Percentiles rank a stretch among this genome's conserved stretches.
phyloP scores from a whole-genome alignment of 352 stramenopile genomes.

The Globisporangium canariense region DNA sequence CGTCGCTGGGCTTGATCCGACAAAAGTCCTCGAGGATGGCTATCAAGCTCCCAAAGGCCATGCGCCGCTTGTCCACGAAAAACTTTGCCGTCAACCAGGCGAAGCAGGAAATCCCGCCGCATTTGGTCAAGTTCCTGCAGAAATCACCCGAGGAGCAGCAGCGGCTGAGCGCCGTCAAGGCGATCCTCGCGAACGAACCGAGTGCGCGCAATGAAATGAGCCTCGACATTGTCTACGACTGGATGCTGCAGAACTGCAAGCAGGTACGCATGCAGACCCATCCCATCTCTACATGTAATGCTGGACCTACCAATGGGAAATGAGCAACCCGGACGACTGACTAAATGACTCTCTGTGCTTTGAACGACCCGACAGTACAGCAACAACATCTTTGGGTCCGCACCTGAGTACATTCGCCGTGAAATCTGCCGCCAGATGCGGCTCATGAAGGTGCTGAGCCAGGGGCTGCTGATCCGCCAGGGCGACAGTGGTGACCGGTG shows the following conservation, averaged over 20 bases:
- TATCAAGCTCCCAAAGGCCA: constrained; percentile 2
- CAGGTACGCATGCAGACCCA: constrained; percentile 16
- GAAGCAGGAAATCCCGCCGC: constrained; percentile 35
- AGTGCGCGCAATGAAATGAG: constrained; percentile 56
- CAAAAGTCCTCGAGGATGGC: constrained; percentile 20
- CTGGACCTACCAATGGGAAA: not conserved
- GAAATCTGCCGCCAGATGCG: constrained; percentile 79
- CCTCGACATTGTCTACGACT: constrained; percentile 68
- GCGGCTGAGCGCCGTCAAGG: constrained; percentile 47
- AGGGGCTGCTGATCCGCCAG: constrained; percentile 62
- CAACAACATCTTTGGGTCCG: constrained; percentile 78
- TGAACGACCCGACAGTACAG: constrained; percentile 34
- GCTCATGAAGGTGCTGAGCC: constrained; percentile 52
- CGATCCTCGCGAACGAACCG: constrained; percentile 48
- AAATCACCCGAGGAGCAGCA: constrained; percentile 52
- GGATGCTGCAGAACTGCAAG: constrained; percentile 81
- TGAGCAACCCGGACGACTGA: not conserved
- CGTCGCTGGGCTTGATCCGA: constrained; percentile 10
- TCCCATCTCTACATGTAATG: too few relatives aligned
- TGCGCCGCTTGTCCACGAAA: not conserved
- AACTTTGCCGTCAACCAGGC: not conserved
- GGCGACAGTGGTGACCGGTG: constrained; percentile 69
- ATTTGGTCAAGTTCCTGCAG: constrained; percentile 56
- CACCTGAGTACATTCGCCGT: constrained; percentile 71
- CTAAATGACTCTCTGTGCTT: not conserved